Evolutionary conservation across 257 asterid species (phyloP), one percentile per base, ranked within the genome.

Genomic region (Fraxinus cuspidata): DNA sequence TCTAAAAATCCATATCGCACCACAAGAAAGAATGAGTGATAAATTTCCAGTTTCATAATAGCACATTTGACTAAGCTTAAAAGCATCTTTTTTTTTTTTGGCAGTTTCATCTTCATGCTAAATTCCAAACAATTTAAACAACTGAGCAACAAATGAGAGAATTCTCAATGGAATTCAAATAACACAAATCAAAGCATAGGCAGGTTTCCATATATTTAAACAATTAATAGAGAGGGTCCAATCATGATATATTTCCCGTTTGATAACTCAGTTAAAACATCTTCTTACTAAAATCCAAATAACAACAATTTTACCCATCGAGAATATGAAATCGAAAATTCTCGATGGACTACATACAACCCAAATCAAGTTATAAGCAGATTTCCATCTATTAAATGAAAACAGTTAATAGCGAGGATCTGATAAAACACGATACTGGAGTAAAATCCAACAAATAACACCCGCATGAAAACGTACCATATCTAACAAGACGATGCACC

Each of bases 381-480:
- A 63, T 21, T 2, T 25, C 68, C 68, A 3, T 60, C 29, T 60
- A 9, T 23, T 60, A 60, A 16, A 32, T 31, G 25, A n/a, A 58
- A 71, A 47, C 34, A 3, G 37, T 8, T 28, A 31, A 53, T 66
- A 34, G 47, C 9, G n/a, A 31, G 69, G 32, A 42, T 47, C 40
- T 6, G 47, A 25, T 44, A 9, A 21, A 23, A 18, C 23, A 37
- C 23, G n/a, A 19, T 15, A 5, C 32, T 9, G 0, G 7, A 15
- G 13, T 25, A 28, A 44, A 72, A 34, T 37, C 15, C 11, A 72
- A 72, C 37, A 72, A 47, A 25, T 63, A 28, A n/a, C 18, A 37
- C 7, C 8, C 6, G 32, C n/a, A 15, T 2, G 0, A 12, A 42
- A 27, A 12, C 13, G 40, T 53, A 82, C 88, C 87, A 70, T 74